phyloP scores from a whole-genome alignment of 768 basidiomycete species.

The Termitomyces eurrhizus region DNA sequence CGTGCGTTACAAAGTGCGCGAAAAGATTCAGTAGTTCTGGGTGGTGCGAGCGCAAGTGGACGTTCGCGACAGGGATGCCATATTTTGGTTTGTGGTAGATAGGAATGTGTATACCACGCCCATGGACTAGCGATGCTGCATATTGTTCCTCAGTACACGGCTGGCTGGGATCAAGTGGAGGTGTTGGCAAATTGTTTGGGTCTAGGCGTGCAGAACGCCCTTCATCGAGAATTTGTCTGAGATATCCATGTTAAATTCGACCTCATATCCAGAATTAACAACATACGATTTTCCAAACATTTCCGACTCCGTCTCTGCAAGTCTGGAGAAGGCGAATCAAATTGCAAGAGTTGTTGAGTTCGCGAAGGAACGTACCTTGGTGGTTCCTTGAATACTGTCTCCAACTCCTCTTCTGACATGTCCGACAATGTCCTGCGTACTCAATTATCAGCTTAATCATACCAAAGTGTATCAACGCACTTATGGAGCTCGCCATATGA shows the following conservation, averaged over 20 bases:
- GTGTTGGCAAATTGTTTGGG: constrained; percentile 14
- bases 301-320: constrained; percentile 17
- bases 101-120: constrained; percentile 53
- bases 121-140: constrained; percentile 57
- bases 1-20: constrained; percentile 78
- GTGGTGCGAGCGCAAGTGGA: constrained; percentile 83
- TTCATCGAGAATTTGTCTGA: constrained; percentile 4
- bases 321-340: constrained; percentile 5
- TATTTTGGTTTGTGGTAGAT: constrained; percentile 59
- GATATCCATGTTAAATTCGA: background rate
- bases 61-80: constrained; percentile 69
- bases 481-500: constrained; percentile 4
- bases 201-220: constrained; percentile 10
- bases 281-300: constrained; percentile 13
- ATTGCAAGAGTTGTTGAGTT: background rate
- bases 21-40: constrained; percentile 68
- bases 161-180: constrained; percentile 11
- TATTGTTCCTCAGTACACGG: constrained; percentile 38
- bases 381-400: constrained; percentile 9
- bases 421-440: constrained; percentile 1
- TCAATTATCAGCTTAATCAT: background rate
- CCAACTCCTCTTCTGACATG: constrained; percentile 12
- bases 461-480: background rate
- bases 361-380: constrained; percentile 6
- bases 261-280: background rate